These are phyloP conservation scores for Colletotrichum spinosum DNA, from an alignment of 2,329 filamentous ascomycete genomes.

Conservation along the genomic window DNA sequence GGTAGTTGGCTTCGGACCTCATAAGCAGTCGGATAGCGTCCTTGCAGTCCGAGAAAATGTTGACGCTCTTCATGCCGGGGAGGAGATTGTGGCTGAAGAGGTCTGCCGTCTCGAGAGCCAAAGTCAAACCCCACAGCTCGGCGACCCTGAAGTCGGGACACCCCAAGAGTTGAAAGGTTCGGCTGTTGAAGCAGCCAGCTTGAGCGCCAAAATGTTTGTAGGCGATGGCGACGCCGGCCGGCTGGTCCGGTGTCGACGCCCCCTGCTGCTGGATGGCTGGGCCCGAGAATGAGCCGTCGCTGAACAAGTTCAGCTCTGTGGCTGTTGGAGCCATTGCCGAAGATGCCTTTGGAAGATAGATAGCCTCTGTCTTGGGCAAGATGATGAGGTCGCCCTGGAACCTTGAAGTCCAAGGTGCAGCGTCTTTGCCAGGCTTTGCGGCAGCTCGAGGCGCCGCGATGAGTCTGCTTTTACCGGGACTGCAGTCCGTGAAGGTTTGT, in stretches of 20 bases:
- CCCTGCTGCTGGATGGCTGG: neutral
- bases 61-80: constrained; percentile 7
- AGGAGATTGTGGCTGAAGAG: neutral
- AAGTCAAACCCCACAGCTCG: constrained; percentile 11
- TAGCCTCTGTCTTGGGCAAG: neutral
- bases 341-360: neutral
- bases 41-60: constrained; percentile 24
- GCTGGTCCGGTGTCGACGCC: neutral
- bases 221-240: constrained; percentile 17
- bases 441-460: neutral
- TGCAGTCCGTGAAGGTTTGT: neutral
- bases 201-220: constrained; percentile 13
- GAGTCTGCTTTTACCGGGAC: neutral
- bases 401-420: neutral
- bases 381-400: constrained; percentile 24
- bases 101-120: constrained; percentile 14
- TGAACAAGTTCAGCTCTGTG: constrained; percentile 8
- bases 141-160: neutral
- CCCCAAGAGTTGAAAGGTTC: constrained; percentile 7
- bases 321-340: no score
- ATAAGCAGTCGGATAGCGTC: constrained; percentile 2
- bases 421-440: no score
- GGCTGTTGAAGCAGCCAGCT: neutral
- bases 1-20: neutral
- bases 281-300: constrained; percentile 14